Evolutionary conservation across 78 protist genomes (phyloP).

Genomic region (Emiliania huxleyi): DNA sequence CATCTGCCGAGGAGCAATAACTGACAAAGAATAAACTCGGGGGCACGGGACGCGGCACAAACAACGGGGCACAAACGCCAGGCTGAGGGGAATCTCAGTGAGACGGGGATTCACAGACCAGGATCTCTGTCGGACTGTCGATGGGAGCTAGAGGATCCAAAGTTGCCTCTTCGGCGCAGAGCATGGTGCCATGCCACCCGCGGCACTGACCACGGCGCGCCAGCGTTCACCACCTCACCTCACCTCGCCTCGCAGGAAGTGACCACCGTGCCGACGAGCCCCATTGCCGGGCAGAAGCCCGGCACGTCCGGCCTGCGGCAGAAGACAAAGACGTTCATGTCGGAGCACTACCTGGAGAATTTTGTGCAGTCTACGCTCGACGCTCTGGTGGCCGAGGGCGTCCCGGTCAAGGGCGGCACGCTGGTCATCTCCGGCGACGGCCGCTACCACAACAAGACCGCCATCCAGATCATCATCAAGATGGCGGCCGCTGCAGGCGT

Average conservation of each 20-base stretch:
- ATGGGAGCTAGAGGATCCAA: no score
- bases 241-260: neutral
- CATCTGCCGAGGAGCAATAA: no score
- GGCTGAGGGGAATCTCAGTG: no score
- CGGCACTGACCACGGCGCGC: no score
- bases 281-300: constrained; percentile 84
- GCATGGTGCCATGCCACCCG: no score
- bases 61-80: no score
- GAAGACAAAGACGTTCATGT: constrained; percentile 51
- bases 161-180: no score
- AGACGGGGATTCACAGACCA: no score
- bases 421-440: constrained; percentile 97
- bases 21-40: no score
- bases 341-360: constrained; percentile 69
- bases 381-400: constrained; percentile 14
- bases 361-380: constrained; percentile 80
- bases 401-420: constrained; percentile 50
- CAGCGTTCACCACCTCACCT: no score
- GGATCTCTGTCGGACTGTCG: no score
- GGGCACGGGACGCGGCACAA: no score
- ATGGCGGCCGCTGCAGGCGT: constrained; percentile 90
- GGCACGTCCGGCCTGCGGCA: constrained; percentile 93
- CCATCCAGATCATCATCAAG: constrained; percentile 73
- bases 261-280: constrained; percentile 53
- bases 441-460: constrained; percentile 34